Base-by-base conservation (phyloP, 306 rosid genomes). In the Dryas alaskensis region DNA sequence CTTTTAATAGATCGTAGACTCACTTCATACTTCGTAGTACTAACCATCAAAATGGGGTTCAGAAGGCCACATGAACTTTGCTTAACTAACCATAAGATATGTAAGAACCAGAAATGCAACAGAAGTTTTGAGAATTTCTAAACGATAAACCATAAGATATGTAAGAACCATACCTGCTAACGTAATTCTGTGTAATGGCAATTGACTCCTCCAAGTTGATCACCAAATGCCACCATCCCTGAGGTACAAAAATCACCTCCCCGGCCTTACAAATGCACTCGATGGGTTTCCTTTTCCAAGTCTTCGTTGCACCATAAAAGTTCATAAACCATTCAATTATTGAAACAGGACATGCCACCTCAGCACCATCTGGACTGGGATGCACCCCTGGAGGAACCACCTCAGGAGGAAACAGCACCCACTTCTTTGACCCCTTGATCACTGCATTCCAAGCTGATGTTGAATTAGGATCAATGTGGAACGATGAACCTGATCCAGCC, bases 221-320 rank as follows among this genome's bases (percentile, higher is more conserved):
- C 81, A 94, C 98, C 87, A 94, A 85, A 87, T 94, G 97, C 98
- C 97, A 94, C 98, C 98, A 94, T 64, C 98, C 98, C 60, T 78
- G 87, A 27, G 97, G 97, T 81, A 89, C 98, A 84, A 91, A 94
- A 73, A 94, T 74, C 62, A 94, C 87, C 47, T 91, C 98, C 65
- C 98, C 98, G n/a, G 97, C 92, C 77, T 86, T 88, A 65, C 97
- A 91, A 27, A 94, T 74, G 62, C 97, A 89, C 81, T 94, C 98
- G 63, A 91, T 76, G 57, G 97, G 98, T 51, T 78, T 91, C 88
- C 79, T 94, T 76, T 81, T 84, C 96, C 93, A 88, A 80, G 62
- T 83, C 81, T 86, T 89, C 0, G 96, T 88, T 52, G 90, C 80
- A 12, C 88, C 86, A 54, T 93, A 93, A 49, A 93, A 93, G 88